Conservation (phyloP, 1,284 basidiomycete species). For the Singerocomus rubriflavus region DNA sequence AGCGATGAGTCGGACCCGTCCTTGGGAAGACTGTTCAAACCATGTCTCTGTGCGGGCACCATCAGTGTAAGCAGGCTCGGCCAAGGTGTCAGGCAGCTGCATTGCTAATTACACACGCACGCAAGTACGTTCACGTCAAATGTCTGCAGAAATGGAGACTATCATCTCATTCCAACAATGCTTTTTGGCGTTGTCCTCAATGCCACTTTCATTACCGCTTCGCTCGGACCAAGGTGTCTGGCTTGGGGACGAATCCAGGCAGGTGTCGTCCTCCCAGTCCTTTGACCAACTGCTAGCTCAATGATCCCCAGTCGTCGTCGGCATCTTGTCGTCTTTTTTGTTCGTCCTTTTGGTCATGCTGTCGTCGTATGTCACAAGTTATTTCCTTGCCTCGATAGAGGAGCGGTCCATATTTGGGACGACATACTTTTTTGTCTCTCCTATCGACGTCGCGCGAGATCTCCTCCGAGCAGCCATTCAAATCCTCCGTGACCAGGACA, state of each 20-base stretch:
- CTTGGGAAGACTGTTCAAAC: conserved; percentile 68
- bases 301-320: conserved; percentile 54
- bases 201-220: conserved; percentile 75
- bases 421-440: conserved; percentile 51
- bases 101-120: conserved; percentile 15
- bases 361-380: conserved; percentile 70
- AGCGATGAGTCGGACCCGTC: conserved; percentile 50
- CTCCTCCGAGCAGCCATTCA: conserved; percentile 62
- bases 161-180: conserved; percentile 50
- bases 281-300: conserved; percentile 9
- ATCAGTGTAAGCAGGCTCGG: conserved; percentile 57
- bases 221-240: conserved; percentile 60
- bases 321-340: conserved; percentile 56
- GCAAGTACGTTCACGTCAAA: conserved; percentile 70
- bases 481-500: conserved; percentile 58
- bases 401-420: conserved; percentile 39
- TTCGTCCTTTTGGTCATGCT: conserved; percentile 67
- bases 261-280: conserved; percentile 19
- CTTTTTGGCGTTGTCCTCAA: conserved; percentile 74
- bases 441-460: conserved; percentile 57
- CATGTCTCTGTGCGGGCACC: conserved; percentile 76
- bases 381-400: conserved; percentile 47
- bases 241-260: conserved; percentile 74
- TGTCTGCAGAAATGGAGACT: conserved; percentile 74
- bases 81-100: conserved; percentile 5